Evolutionary conservation across 1,284 basidiomycete species (phyloP).

Genomic region (Papiliotrema flavescens): DNA sequence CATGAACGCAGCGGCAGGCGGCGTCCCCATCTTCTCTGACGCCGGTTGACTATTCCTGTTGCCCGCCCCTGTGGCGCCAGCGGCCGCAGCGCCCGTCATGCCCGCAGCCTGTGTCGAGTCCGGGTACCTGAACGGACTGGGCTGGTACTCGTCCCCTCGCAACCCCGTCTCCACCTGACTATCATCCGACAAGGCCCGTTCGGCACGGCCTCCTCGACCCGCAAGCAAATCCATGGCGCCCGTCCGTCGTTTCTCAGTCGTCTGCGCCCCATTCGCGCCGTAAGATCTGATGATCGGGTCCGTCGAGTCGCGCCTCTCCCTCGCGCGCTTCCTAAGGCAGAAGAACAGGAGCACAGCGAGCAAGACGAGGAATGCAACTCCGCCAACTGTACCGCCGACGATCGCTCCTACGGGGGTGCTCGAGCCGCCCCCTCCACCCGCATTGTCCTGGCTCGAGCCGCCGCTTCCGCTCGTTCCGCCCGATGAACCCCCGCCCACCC

Average conservation of each 20-base stretch:
- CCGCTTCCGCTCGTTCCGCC: constrained; percentile 9
- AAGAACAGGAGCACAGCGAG: constrained; percentile 30
- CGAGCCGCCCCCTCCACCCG: neutral
- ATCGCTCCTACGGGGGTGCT: constrained; percentile 31
- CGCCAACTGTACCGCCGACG: constrained; percentile 39
- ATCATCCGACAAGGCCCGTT: neutral
- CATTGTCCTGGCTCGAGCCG: neutral
- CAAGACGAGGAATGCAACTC: constrained; percentile 36
- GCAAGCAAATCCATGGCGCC: constrained; percentile 12
- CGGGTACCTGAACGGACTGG: constrained; percentile 32
- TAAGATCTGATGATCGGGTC: constrained; percentile 23
- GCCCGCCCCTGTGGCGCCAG: neutral
- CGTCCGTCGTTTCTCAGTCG: constrained; percentile 9
- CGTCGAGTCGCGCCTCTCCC: constrained; percentile 7
- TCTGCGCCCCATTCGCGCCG: constrained; percentile 11
- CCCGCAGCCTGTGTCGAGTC: constrained; percentile 16
- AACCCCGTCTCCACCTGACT: constrained; percentile 9
- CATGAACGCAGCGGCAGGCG: neutral
- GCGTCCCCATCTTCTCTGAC: neutral
- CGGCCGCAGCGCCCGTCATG: neutral
- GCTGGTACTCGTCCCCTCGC: constrained; percentile 24
- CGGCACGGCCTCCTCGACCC: neutral
- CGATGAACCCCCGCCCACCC: constrained; percentile 20
- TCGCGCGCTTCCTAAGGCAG: constrained; percentile 26
- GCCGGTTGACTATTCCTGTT: neutral